Percentiles rank a stretch among this genome's conserved stretches.
Conservation (phyloP, 2,329 filamentous ascomycete genomes). For the Acrodontium crateriforme region DNA sequence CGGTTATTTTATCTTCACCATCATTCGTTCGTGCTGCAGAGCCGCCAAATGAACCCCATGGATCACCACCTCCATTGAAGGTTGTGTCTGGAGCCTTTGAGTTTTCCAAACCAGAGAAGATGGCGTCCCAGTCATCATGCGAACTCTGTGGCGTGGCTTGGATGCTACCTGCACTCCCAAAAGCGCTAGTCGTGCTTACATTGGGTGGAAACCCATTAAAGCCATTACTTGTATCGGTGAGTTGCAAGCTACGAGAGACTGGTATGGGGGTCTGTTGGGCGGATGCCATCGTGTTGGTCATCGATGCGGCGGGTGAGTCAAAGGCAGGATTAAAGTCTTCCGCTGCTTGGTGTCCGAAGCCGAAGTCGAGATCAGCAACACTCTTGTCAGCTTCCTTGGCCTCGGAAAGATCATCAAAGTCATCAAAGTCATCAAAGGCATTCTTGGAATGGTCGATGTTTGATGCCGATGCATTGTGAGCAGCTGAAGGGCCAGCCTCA, state of each 20-base stretch:
- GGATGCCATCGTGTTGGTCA: constrained; percentile 33
- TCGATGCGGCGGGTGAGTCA: constrained; percentile 46
- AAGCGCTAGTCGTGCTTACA: constrained; percentile 6
- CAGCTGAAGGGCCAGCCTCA: constrained; percentile 5
- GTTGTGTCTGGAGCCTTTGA: constrained; percentile 18
- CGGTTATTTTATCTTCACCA: constrained; percentile 3
- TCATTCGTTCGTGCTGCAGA: constrained; percentile 2
- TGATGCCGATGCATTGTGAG: constrained; percentile 5
- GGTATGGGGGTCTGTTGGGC: constrained; percentile 23
- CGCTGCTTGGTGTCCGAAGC: constrained; percentile 45
- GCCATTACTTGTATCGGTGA: constrained; percentile 12
- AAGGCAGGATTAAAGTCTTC: constrained; percentile 68
- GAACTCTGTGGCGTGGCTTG: constrained; percentile 27
- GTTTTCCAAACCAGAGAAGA: constrained; percentile 68
- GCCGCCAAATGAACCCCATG: constrained; percentile 12
- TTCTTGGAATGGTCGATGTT: constrained; percentile 25
- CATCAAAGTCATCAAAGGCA: constrained; percentile 60
- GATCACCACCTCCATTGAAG: constrained; percentile 11
- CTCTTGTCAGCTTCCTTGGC: constrained; percentile 60
- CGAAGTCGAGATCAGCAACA: constrained; percentile 71
- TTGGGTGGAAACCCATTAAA: constrained; percentile 15
- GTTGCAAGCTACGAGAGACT: constrained; percentile 8
- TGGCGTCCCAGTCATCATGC: constrained; percentile 81
- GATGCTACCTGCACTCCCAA: constrained; percentile 7
- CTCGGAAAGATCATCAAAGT: constrained; percentile 72